Percentiles rank a stretch among this genome's conserved stretches.
Conservation (phyloP, 2,329 filamentous ascomycete genomes). For the Aspergillus sp. region DNA sequence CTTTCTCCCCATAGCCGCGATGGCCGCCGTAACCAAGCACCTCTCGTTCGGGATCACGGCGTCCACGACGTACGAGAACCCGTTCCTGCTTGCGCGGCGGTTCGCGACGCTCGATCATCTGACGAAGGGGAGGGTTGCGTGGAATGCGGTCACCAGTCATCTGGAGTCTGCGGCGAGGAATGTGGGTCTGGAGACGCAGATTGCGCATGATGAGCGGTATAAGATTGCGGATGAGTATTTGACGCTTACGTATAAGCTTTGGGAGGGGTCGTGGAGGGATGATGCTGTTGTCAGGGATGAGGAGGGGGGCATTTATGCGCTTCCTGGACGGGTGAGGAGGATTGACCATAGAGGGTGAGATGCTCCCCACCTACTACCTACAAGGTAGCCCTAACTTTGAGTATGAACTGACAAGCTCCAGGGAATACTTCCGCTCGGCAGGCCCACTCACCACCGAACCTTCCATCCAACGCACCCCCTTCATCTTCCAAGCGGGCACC, state of each 20-base stretch:
- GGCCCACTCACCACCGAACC: neutral
- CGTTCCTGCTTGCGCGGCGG: conserved; percentile 52
- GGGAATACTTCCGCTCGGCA: conserved; percentile 6
- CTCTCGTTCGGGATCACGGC: conserved; percentile 51
- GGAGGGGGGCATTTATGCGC: neutral
- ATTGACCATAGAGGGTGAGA: neutral
- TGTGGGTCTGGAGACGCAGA: conserved; percentile 40
- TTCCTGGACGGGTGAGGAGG: neutral
- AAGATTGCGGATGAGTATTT: conserved; percentile 47
- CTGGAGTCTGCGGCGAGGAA: conserved; percentile 44
- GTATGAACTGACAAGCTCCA: neutral
- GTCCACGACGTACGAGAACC: conserved; percentile 53
- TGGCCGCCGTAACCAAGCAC: conserved; percentile 45
- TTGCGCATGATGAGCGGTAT: conserved; percentile 49
- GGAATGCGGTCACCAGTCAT: conserved; percentile 51
- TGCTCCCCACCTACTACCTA: too few species aligned
- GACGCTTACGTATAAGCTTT: conserved; percentile 45
- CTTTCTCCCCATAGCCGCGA: conserved; percentile 39
- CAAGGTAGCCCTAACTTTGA: too few species aligned
- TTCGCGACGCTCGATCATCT: conserved; percentile 54
- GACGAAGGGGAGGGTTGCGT: conserved; percentile 48
- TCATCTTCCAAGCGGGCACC: conserved; percentile 3
- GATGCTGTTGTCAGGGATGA: conserved; percentile 26
- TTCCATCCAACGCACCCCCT: neutral
- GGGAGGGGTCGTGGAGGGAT: conserved; percentile 51